phyloP scores from a whole-genome alignment of 1,139 yeast genomes.

The Groenewaldozyma sp. region DNA sequence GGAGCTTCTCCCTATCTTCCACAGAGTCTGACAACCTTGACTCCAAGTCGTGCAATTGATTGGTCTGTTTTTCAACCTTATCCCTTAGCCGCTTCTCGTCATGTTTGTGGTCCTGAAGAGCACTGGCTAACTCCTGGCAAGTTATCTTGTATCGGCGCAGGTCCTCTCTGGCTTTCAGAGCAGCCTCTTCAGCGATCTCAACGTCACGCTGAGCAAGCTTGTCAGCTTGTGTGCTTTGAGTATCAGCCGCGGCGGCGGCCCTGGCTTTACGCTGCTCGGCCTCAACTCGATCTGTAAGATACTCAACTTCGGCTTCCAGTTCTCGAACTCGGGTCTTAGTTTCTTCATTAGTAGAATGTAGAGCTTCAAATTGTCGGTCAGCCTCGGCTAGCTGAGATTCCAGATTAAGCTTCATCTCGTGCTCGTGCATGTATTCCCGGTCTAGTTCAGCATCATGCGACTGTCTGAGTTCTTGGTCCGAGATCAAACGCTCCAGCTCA shows the following conservation, averaged over 20 bases:
- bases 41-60: slow-evolving; percentile 9
- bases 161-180: slow-evolving; percentile 4
- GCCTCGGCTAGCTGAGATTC: slow-evolving; percentile 11
- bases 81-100: slow-evolving; percentile 7
- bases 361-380: slow-evolving; percentile 11
- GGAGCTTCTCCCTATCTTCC: neutral
- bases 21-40: neutral
- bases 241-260: no score
- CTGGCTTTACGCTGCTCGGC: no score
- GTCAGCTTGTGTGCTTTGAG: neutral
- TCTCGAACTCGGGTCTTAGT: slow-evolving; percentile 3
- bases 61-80: slow-evolving; percentile 14
- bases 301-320: slow-evolving; percentile 11
- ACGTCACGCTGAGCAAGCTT: slow-evolving; percentile 3
- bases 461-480: slow-evolving; percentile 14
- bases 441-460: slow-evolving; percentile 15
- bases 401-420: slow-evolving; percentile 10
- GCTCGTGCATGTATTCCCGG: slow-evolving; percentile 11
- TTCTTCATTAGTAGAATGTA: slow-evolving; percentile 12
- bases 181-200: slow-evolving; percentile 6
- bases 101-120: slow-evolving; percentile 1
- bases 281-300: slow-evolving; percentile 7
- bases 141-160: no score
- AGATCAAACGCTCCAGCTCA: slow-evolving; percentile 12
- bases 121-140: no score